These are phyloP conservation scores for Sporothrix brunneoviolacea DNA, from an alignment of 2,329 filamentous ascomycete genomes.

Conservation along the genomic window DNA sequence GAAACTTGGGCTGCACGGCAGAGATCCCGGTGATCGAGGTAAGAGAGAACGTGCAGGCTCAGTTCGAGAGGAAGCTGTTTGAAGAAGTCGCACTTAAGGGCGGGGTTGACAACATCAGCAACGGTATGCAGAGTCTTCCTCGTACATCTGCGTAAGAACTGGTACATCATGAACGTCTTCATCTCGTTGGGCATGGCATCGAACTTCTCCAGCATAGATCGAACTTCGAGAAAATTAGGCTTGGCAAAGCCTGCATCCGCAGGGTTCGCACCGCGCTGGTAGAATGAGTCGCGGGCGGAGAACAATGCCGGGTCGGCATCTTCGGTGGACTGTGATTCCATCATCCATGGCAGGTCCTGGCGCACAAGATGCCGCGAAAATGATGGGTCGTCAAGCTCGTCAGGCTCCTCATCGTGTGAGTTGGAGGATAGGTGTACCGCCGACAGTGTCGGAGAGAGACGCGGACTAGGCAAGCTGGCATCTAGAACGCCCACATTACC, in stretches of 20 bases:
- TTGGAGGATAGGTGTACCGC: constrained; percentile 48
- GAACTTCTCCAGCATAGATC: constrained; percentile 79
- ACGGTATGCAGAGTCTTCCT: constrained; percentile 85
- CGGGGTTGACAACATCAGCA: constrained; percentile 85
- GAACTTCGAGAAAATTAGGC: constrained; percentile 65
- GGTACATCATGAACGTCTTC: constrained; percentile 96
- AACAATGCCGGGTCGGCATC: constrained; percentile 21
- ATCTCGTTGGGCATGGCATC: constrained; percentile 85
- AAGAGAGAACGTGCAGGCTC: constrained; percentile 78
- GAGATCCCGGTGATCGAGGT: constrained; percentile 77
- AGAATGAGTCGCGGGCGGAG: background rate
- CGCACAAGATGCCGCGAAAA: constrained; percentile 29
- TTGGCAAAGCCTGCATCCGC: constrained; percentile 20
- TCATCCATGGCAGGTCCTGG: constrained; percentile 26
- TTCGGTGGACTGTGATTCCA: constrained; percentile 37
- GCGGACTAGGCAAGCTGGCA: constrained; percentile 88
- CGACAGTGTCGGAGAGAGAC: constrained; percentile 83
- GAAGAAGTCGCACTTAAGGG: constrained; percentile 90
- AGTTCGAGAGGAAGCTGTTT: constrained; percentile 78
- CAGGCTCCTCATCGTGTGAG: constrained; percentile 38
- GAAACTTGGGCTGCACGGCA: constrained; percentile 90
- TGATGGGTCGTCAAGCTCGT: constrained; percentile 34
- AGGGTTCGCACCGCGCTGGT: constrained; percentile 18
- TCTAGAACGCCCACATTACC: constrained; percentile 73
- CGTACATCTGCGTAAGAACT: constrained; percentile 80